Evolutionary conservation across 2,329 filamentous ascomycete genomes (phyloP).

Genomic region (Mycogone perniciosa): DNA sequence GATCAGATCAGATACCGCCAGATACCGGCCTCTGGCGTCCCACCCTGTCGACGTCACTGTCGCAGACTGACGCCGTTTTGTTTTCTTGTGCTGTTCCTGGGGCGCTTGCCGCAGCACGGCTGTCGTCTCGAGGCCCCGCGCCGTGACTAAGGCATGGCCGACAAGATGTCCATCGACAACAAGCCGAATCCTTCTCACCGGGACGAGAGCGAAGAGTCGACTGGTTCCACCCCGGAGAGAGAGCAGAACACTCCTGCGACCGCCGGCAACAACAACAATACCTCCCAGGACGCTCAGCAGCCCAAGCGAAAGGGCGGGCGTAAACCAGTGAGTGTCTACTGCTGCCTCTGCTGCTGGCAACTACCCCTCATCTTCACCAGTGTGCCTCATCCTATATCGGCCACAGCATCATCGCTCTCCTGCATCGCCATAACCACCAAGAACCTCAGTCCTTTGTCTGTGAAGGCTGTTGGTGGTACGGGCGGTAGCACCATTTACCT

Average conservation of each 20-base stretch:
- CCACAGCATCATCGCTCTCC: neutral
- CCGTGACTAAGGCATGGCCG: slow-evolving; percentile 51
- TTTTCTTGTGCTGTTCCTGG: slow-evolving; percentile 20
- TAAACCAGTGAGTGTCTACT: slow-evolving; percentile 72
- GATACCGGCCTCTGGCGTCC: slow-evolving; percentile 20
- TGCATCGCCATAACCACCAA: no score
- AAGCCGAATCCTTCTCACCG: slow-evolving; percentile 33
- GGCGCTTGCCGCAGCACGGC: slow-evolving; percentile 33
- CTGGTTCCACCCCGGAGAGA: slow-evolving; percentile 54
- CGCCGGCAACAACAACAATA: slow-evolving; percentile 24
- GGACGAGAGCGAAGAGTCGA: slow-evolving; percentile 57
- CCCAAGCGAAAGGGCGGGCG: slow-evolving; percentile 96
- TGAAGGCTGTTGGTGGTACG: neutral
- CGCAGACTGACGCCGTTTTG: slow-evolving; percentile 25
- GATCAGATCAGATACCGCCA: slow-evolving; percentile 1
- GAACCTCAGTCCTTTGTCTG: neutral
- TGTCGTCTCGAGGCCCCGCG: slow-evolving; percentile 27
- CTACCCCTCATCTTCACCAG: slow-evolving; percentile 3
- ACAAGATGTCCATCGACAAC: slow-evolving; percentile 59
- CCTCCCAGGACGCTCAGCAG: slow-evolving; percentile 49
- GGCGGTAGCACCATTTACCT: slow-evolving; percentile 2
- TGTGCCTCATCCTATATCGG: neutral
- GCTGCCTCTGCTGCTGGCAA: neutral
- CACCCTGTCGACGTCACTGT: slow-evolving; percentile 28
- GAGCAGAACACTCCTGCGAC: slow-evolving; percentile 36